Conservation (phyloP, 139 green algal species). For the Chlamydomonas urium region DNA sequence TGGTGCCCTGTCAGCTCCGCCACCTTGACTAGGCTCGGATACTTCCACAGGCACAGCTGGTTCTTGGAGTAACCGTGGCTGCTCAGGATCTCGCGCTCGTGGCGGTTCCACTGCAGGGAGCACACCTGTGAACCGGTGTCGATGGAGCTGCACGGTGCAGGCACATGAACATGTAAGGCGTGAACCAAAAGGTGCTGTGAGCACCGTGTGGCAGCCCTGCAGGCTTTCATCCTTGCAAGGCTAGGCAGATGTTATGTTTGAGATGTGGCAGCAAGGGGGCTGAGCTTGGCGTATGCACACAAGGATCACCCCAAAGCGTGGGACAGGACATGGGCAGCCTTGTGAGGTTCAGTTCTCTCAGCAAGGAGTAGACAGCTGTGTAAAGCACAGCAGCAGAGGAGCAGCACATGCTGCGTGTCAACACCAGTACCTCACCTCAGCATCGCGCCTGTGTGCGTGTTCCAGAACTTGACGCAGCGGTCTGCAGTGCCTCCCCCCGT, state of each 20-base stretch:
- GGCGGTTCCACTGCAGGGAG: conserved; percentile 92
- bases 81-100: conserved; percentile 94
- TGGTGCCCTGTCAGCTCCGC: conserved; percentile 92
- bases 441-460: conserved; percentile 80
- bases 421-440: no score
- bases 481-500: conserved; percentile 93
- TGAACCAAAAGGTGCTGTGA: background rate
- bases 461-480: conserved; percentile 96
- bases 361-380: no score
- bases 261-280: no score
- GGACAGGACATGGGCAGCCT: no score
- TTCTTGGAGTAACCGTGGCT: conserved; percentile 98
- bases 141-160: conserved; percentile 33
- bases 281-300: no score
- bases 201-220: no score
- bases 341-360: no score
- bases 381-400: no score
- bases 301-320: no score
- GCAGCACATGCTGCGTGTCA: no score
- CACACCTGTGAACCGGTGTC: conserved; percentile 95
- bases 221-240: no score
- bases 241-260: no score
- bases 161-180: background rate
- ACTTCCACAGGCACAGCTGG: conserved; percentile 90
- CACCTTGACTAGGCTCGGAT: conserved; percentile 76